phyloP scores from a whole-genome alignment of 257 asterid species.

The Penstemon newberryi region DNA sequence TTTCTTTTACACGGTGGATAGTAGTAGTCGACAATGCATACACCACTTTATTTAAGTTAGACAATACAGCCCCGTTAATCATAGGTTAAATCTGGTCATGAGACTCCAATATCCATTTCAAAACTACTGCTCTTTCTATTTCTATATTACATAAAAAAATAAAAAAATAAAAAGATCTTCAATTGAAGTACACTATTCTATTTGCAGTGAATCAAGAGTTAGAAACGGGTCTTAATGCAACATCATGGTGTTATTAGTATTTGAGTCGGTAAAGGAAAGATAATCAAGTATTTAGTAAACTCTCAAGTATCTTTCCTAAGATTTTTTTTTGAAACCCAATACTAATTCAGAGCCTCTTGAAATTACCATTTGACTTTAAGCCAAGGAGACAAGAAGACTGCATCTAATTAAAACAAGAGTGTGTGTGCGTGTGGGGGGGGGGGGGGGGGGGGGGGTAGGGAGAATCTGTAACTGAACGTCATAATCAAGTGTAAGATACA shows the following conservation, averaged over 20 bases:
- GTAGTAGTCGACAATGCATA: constrained; percentile 14
- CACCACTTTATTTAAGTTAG: constrained; percentile 20
- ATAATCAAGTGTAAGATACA: constrained; percentile 2
- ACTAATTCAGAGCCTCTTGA: constrained; percentile 4
- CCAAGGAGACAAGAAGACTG: constrained; percentile 2
- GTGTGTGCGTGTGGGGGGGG: background rate
- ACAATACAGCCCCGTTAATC: constrained; percentile 23
- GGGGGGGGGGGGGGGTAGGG: no score
- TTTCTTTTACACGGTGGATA: background rate
- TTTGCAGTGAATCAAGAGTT: constrained; percentile 11
- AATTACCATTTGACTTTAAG: constrained; percentile 8
- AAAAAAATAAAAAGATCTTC: background rate
- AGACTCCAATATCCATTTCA: constrained; percentile 23
- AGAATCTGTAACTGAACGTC: no score
- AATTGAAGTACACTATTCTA: background rate
- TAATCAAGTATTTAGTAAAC: background rate
- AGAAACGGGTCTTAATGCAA: constrained; percentile 22
- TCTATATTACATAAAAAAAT: background rate
- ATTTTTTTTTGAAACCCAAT: background rate
- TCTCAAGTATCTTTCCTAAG: constrained; percentile 10
- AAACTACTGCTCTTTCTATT: constrained; percentile 15
- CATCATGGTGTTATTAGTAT: constrained; percentile 8
- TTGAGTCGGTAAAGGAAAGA: constrained; percentile 6
- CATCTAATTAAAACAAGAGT: constrained; percentile 13
- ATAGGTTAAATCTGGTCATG: background rate